Conservation (phyloP, 2,329 filamentous ascomycete genomes). For the Venturia oleaginea region DNA sequence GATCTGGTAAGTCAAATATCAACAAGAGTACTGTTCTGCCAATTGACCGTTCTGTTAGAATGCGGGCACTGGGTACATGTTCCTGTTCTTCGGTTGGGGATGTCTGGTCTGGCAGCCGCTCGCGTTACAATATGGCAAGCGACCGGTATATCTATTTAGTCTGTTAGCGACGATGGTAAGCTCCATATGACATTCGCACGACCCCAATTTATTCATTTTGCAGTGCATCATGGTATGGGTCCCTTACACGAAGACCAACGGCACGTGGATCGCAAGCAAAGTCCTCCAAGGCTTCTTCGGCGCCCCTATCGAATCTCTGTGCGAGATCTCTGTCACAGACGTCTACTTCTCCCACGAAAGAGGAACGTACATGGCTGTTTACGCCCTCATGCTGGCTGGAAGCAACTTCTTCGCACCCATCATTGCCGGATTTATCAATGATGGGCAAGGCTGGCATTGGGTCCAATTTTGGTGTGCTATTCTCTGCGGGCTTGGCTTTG, state of each 20-base stretch:
- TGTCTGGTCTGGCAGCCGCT: conserved; percentile 45
- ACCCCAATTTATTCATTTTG: not conserved
- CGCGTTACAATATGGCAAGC: conserved; percentile 44
- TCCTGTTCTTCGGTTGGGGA: conserved; percentile 43
- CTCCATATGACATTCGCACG: not conserved
- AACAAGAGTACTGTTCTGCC: not conserved
- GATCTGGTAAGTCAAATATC: conserved; percentile 23
- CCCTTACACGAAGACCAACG: conserved; percentile 10
- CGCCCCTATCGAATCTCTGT: conserved; percentile 20
- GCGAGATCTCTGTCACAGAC: conserved; percentile 15
- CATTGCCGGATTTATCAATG: conserved; percentile 28
- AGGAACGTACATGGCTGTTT: conserved; percentile 20
- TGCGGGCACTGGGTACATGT: conserved; percentile 44
- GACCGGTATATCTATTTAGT: conserved; percentile 39
- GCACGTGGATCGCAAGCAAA: conserved; percentile 11
- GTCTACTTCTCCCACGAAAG: conserved; percentile 16
- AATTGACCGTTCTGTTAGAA: conserved; percentile 21
- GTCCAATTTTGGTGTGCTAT: conserved; percentile 15
- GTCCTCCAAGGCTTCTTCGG: conserved; percentile 20
- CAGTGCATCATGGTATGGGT: conserved; percentile 9
- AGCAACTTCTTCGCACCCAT: conserved; percentile 30
- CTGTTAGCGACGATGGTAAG: conserved; percentile 29
- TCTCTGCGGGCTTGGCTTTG: conserved; percentile 12
- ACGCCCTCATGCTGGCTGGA: conserved; percentile 25
- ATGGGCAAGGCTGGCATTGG: conserved; percentile 20